Evolutionary conservation across 495 filamentous ascomycete genomes (phyloP).

Genomic region (Chaetomium cochliodes): DNA sequence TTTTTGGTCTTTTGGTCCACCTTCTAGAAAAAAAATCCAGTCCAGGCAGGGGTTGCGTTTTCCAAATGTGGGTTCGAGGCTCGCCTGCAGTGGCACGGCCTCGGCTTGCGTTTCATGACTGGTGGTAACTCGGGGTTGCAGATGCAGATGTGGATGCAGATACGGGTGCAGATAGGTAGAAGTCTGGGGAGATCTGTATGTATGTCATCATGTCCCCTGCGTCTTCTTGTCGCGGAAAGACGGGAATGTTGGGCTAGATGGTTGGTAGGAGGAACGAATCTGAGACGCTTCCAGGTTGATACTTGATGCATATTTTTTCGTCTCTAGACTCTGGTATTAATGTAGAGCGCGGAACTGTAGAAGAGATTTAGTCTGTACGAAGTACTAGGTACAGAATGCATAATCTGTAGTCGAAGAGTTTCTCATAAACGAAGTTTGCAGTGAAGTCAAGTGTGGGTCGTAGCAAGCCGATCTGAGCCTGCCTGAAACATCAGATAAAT

Average conservation of each 20-base stretch:
- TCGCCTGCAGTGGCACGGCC: constrained; percentile 14
- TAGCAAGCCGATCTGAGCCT: neutral
- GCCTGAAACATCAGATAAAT: constrained; percentile 12
- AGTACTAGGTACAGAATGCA: too few species aligned
- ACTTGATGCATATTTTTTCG: too few species aligned
- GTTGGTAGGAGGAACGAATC: constrained; percentile 5
- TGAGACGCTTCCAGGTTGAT: neutral
- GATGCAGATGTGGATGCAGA: neutral
- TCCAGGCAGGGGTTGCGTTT: neutral
- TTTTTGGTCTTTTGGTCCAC: neutral
- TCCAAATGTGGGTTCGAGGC: neutral
- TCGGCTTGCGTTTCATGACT: neutral
- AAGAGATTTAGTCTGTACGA: too few species aligned
- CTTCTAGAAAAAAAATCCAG: constrained; percentile 15
- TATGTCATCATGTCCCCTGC: neutral
- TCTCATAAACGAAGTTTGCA: neutral
- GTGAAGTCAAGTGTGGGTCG: neutral
- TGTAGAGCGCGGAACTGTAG: too few species aligned
- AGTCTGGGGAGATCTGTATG: neutral
- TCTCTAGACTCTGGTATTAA: too few species aligned
- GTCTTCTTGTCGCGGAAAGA: neutral
- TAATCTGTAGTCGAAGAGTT: too few species aligned
- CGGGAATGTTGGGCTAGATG: neutral
- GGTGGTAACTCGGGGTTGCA: constrained; percentile 1
- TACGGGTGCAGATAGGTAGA: neutral